These are phyloP conservation scores for Lentinula sp. DNA, from an alignment of 768 basidiomycete genomes.

Conservation along the genomic window DNA sequence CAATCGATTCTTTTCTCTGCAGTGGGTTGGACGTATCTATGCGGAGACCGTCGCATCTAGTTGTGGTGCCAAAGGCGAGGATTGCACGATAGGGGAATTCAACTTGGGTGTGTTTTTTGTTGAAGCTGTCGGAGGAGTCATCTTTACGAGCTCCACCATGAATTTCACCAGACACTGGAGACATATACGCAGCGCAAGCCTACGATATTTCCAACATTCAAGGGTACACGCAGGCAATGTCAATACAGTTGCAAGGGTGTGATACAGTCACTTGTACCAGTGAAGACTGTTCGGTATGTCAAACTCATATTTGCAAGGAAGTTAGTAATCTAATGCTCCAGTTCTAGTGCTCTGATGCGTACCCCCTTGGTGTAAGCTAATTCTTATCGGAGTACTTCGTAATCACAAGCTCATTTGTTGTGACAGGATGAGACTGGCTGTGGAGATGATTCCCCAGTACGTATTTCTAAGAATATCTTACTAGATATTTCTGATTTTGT, in stretches of 20 bases:
- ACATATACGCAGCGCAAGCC: constrained; percentile 18
- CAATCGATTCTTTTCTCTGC: background rate
- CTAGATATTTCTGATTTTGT: background rate
- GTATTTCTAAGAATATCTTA: background rate
- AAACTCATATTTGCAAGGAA: background rate
- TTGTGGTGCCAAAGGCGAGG: constrained; percentile 31
- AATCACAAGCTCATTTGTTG: background rate
- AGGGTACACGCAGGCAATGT: constrained; percentile 33
- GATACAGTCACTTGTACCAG: constrained; percentile 32
- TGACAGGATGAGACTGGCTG: constrained; percentile 29
- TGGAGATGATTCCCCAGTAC: constrained; percentile 32
- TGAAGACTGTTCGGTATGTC: constrained; percentile 23
- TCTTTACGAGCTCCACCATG: background rate
- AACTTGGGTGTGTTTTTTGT: constrained; percentile 26
- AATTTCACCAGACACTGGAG: constrained; percentile 10
- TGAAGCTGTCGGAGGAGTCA: background rate
- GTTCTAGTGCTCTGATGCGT: constrained; percentile 3
- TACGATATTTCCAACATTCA: constrained; percentile 41
- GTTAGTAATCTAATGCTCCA: background rate
- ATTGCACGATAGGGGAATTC: constrained; percentile 32
- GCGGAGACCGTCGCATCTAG: constrained; percentile 24
- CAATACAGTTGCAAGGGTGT: constrained; percentile 28
- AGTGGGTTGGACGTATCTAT: constrained; percentile 39
- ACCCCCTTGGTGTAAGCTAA: constrained; percentile 4
- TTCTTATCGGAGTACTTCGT: no score